Conservation (phyloP, 2,329 filamentous ascomycete species). For the Aspergillus unguis region DNA sequence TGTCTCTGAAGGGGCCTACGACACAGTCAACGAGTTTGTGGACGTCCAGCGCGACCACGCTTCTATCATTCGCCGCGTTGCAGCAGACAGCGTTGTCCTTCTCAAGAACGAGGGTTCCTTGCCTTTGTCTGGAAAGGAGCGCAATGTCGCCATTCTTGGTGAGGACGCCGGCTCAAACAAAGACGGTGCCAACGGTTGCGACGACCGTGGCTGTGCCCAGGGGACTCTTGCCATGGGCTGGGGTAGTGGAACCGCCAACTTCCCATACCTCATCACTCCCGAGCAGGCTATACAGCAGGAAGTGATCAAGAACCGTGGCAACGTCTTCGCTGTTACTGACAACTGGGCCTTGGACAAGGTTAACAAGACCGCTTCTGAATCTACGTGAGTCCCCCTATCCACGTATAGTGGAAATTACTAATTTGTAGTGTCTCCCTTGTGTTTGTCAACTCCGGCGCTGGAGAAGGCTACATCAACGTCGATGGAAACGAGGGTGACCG, state of each 20-base stretch:
- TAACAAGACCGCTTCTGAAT: slow-evolving; percentile 48
- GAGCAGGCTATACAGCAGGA: slow-evolving; percentile 63
- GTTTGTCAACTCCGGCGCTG: slow-evolving; percentile 82
- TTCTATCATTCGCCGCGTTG: slow-evolving; percentile 69
- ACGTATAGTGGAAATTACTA: neutral
- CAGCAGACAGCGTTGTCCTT: slow-evolving; percentile 76
- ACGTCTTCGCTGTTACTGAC: slow-evolving; percentile 59
- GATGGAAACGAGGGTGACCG: slow-evolving; percentile 85
- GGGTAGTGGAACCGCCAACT: slow-evolving; percentile 59
- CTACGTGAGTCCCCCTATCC: slow-evolving; percentile 28
- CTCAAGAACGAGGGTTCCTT: slow-evolving; percentile 79
- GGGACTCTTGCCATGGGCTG: slow-evolving; percentile 63
- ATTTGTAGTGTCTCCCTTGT: slow-evolving; percentile 59
- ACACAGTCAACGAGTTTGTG: slow-evolving; percentile 74
- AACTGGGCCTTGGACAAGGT: slow-evolving; percentile 56
- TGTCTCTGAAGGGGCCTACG: slow-evolving; percentile 56
- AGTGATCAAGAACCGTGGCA: slow-evolving; percentile 63
- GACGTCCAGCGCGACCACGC: slow-evolving; percentile 78
- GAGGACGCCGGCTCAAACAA: slow-evolving; percentile 76
- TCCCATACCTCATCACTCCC: slow-evolving; percentile 62
- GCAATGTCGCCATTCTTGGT: slow-evolving; percentile 73
- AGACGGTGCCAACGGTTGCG: slow-evolving; percentile 74
- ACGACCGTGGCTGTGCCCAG: slow-evolving; percentile 61
- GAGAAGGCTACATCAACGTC: slow-evolving; percentile 80
- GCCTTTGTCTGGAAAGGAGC: slow-evolving; percentile 71